Base-by-base conservation (phyloP, 2,329 filamentous ascomycete species). In the Diaporthe batatas region DNA sequence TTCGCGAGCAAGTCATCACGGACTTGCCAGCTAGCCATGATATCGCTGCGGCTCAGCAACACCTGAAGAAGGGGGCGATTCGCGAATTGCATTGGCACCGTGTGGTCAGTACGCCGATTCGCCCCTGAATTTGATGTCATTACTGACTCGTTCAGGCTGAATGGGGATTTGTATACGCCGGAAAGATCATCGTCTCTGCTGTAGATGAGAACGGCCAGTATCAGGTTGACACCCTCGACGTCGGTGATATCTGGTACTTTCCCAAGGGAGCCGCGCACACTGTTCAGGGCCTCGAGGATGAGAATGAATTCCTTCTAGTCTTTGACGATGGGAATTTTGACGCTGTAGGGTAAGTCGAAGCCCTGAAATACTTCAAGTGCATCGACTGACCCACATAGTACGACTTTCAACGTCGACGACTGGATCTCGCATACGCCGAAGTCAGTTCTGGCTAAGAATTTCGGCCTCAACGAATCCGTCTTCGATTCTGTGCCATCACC, bases 391-490 rank as follows among this genome's bases (percentile, higher is more conserved):
- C 1, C 6, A 25, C 8, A 1, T 8, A 65, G 89, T n/a, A 92
- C 90, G 0, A 93, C 91, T 0, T 93, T 93, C 84, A 92, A 90
- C 82, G 85, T 93, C 29, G 91, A 91, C 75, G 91, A 93, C 81
- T 93, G 91, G 91, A 85, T 93, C 44, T 83, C 87, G 0, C 91
- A 92, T 77, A 93, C 91, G 0, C 91, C 91, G 0, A 88, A 87
- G 68, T 75, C 79, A 54, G 84, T 93, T 55, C 83, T 93, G 0
- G 91, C 91, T 36, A 92, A 92, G 82, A 93, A 93, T 82, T 93
- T 93, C 76, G 90, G 90, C 32, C 85, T 93, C 29, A 84, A 89
- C 65, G 84, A 86, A 25, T 86, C 87, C 0, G 86, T 91, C 54
- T 93, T 93, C 75, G 84, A 88, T 75, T 85, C 84, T 12, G 82